A percentile compares a stretch with the other conserved stretches of the same genome.
Conservation (phyloP, 1,284 basidiomycete genomes). For the Golubevia pallescens region DNA sequence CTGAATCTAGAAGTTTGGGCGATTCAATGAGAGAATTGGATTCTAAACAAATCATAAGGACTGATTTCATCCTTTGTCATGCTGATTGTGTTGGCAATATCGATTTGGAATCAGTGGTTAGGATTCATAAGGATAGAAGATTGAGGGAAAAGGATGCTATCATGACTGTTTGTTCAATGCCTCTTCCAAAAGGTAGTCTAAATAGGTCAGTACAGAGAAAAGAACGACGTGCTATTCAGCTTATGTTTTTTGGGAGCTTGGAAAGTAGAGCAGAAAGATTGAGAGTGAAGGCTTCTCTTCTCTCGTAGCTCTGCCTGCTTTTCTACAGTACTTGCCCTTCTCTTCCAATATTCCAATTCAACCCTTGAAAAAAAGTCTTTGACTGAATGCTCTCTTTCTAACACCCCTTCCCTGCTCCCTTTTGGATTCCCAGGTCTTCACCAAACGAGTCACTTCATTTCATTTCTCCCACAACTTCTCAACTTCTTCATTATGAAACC, state of each 20-base stretch:
- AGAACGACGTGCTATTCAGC: too few relatives aligned
- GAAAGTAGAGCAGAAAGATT: too few relatives aligned
- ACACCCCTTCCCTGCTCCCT: too few relatives aligned
- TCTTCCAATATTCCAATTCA: too few relatives aligned
- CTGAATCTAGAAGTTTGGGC: conserved; percentile 86
- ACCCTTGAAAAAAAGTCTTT: too few relatives aligned
- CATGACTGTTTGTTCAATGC: conserved; percentile 72
- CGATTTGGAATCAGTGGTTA: conserved; percentile 84
- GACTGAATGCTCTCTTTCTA: too few relatives aligned
- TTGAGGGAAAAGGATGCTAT: conserved; percentile 88
- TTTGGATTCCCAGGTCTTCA: too few relatives aligned
- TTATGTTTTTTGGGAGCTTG: too few relatives aligned
- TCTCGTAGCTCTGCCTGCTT: too few relatives aligned
- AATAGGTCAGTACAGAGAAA: conserved; percentile 73
- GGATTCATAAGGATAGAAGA: conserved; percentile 84
- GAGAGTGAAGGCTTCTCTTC: too few relatives aligned
- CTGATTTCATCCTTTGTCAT: conserved; percentile 79
- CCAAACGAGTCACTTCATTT: too few relatives aligned
- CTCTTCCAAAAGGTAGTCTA: conserved; percentile 68
- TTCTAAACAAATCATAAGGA: conserved; percentile 81
- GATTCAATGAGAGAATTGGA: conserved; percentile 97
- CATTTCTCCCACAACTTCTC: conserved; percentile 46
- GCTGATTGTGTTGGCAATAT: conserved; percentile 94
- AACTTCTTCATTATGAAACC: conserved; percentile 63
- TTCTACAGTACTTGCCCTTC: too few relatives aligned